Percentiles rank a stretch among this genome's conserved stretches.
Evolutionary conservation across 306 rosid genomes (phyloP).

Genomic region (Elaeagnus macrophylla): DNA sequence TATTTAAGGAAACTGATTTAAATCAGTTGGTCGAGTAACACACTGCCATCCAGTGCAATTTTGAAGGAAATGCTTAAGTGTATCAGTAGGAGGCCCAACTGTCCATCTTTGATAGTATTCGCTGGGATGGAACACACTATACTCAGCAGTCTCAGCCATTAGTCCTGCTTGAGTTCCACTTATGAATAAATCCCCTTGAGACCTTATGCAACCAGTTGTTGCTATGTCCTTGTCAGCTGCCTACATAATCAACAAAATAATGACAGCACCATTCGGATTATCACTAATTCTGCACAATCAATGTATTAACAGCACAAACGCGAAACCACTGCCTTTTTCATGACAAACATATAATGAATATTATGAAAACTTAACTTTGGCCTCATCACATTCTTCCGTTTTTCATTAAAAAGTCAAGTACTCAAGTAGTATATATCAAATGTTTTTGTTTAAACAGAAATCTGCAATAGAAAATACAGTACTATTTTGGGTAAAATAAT

Average conservation of each 20-base stretch:
- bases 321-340: background rate
- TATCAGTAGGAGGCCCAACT: conserved; percentile 43
- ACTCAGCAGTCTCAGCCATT: conserved; percentile 19
- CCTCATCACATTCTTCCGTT: no score
- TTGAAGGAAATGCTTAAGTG: conserved; percentile 60
- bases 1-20: background rate
- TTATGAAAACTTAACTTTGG: no score
- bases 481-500: no score
- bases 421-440: no score
- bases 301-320: background rate
- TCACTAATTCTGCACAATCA: background rate
- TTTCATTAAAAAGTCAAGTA: no score
- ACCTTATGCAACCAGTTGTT: conserved; percentile 53
- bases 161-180: conserved; percentile 65
- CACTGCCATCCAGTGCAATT: conserved; percentile 71
- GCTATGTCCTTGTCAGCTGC: conserved; percentile 66
- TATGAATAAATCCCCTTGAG: conserved; percentile 78
- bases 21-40: conserved; percentile 56
- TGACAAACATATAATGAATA: no score
- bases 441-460: no score
- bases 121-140: conserved; percentile 52
- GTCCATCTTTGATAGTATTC: conserved; percentile 60
- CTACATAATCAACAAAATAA: conserved; percentile 26
- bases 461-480: no score
- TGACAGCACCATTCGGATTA: conserved; percentile 9